phyloP scores from a whole-genome alignment of 352 stramenopile genomes.

The Globisporangium orthogonon region DNA sequence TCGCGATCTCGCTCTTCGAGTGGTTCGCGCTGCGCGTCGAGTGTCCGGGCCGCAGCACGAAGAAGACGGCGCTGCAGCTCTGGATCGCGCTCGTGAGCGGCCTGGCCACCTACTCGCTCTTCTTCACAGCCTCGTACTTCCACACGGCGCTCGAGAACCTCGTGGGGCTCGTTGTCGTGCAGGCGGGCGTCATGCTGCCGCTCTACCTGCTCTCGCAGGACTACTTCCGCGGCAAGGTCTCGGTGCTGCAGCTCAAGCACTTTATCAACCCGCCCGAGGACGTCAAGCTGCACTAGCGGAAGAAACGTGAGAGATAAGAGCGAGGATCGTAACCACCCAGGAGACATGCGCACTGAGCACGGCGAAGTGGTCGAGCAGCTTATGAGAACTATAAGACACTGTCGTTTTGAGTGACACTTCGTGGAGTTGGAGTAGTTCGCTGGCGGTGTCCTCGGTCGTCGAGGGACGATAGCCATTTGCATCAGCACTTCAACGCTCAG shows the following conservation, averaged over 20 bases:
- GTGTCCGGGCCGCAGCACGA: constrained; percentile 25
- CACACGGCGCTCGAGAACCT: constrained; percentile 65
- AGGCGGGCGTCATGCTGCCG: constrained; percentile 52
- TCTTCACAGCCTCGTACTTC: constrained; percentile 66
- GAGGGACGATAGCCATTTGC: too few species aligned
- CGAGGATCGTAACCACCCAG: too few species aligned
- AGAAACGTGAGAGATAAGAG: too few species aligned
- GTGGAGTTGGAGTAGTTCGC: too few species aligned
- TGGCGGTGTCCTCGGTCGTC: too few species aligned
- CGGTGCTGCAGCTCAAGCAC: constrained; percentile 47
- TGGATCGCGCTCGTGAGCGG: constrained; percentile 37
- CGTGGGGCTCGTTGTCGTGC: constrained; percentile 46
- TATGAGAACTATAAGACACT: too few species aligned
- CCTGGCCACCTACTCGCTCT: constrained; percentile 47
- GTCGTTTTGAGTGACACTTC: too few species aligned
- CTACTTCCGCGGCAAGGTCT: constrained; percentile 26
- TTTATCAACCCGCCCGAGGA: constrained; percentile 48
- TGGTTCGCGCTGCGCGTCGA: constrained; percentile 65
- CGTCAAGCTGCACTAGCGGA: constrained; percentile 2
- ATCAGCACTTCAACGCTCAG: too few species aligned
- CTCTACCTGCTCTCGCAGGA: constrained; percentile 64
- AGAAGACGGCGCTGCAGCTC: constrained; percentile 36
- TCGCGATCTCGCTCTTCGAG: constrained; percentile 66
- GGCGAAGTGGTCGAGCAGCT: too few species aligned
- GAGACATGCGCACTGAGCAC: too few species aligned